Conservation (phyloP, 176 grass and related monocot genomes). For the Alopecurus myosuroides region DNA sequence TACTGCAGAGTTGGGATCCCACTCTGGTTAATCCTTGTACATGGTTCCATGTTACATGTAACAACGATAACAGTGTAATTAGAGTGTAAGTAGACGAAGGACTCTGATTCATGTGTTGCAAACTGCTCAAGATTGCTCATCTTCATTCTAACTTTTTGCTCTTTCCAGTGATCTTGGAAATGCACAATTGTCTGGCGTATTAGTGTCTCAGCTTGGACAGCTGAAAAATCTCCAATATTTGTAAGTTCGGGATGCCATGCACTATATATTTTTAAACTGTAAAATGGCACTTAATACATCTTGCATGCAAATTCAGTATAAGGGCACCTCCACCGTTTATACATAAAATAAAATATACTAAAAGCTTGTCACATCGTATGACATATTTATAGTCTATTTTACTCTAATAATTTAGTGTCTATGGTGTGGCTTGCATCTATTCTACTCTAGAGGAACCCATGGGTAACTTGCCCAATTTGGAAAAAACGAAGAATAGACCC, state of each 20-base stretch:
- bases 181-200: slow-evolving; percentile 56
- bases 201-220: slow-evolving; percentile 57
- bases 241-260: slow-evolving; percentile 48
- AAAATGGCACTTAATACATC: neutral
- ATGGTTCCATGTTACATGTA: slow-evolving; percentile 83
- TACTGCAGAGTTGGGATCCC: slow-evolving; percentile 74
- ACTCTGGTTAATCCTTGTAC: slow-evolving; percentile 76
- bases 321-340: neutral
- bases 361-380: neutral
- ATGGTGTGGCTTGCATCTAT: neutral
- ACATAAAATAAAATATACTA: neutral
- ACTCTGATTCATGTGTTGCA: neutral
- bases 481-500: too few relatives aligned
- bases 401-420: neutral
- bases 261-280: neutral
- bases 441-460: neutral
- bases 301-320: neutral
- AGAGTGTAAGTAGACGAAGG: slow-evolving; percentile 55
- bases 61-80: slow-evolving; percentile 61
- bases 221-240: slow-evolving; percentile 77
- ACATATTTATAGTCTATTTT: neutral
- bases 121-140: neutral
- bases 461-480: too few relatives aligned
- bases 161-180: slow-evolving; percentile 76
- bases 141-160: neutral